Base-by-base conservation (phyloP, 2,329 filamentous ascomycete species). In the Fusarium redolens region DNA sequence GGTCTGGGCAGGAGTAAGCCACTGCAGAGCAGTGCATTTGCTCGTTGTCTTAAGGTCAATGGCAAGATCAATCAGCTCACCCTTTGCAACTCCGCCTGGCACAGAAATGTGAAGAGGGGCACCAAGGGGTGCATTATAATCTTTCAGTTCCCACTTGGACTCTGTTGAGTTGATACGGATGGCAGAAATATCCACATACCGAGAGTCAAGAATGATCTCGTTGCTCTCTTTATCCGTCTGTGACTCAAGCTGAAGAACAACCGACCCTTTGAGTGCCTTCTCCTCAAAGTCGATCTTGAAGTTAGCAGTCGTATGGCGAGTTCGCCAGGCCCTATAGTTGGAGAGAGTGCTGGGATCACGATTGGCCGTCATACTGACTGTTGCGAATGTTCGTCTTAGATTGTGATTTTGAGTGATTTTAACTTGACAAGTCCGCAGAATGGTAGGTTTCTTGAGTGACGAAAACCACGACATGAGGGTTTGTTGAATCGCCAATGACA, bases 1-100 rank as follows among this genome's bases (percentile, higher is more conserved):
- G 2, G 96, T 98, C 85, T 98, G 96, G 37, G 92, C 92, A 4
- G 95, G 94, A 1, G 93, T 95, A 82, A 99, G 88, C 96, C 96
- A 99, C 83, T 98, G 96, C 70, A 99, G 86, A 14, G 96, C 96
- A 15, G 95, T 97, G 82, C 96, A 98, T 78, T 93, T 89, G 57
- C 92, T 89, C 2, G 96, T 98, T 9, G 96, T 98, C 75, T 93
- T 88, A 35, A 98, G 82, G 30, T 88, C 85, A 69, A 97, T 93
- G 81, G 90, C 83, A 22, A 92, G 77, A 73, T 85, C 84, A 68
- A 91, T 80, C 30, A 86, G 76, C 28, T 86, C 81, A 56, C 89
- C 89, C 79, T 87, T 88, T 61, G 84, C 78, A 7, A 85, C 85
- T 40, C 88, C 89, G 9, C 84, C 82, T 15, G 89, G 88, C 20